Base-by-base conservation (phyloP, 1,139 yeast genomes). In the Scheffersomyces parashehatae region DNA sequence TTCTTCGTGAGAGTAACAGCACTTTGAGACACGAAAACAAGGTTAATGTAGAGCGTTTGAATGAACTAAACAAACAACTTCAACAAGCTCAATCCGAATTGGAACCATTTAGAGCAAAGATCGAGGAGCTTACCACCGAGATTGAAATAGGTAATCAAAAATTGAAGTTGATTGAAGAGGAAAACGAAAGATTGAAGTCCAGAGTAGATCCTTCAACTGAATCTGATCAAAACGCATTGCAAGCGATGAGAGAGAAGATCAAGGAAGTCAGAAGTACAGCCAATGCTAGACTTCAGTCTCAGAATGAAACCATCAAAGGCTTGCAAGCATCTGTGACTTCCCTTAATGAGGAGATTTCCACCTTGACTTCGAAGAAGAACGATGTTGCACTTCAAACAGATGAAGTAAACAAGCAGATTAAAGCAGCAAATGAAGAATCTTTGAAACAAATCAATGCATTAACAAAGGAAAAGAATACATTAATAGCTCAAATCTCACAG, bases 1-100 rank as follows among this genome's bases (percentile, higher is more conserved):
- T 87, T 33, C 68, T 88, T 47, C 79, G 88, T 46, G 96, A 89
- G 56, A 85, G 90, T 55, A 88, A 88, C 56, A 68, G 75, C 12
- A 76, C 85, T 7, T 72, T 89, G 48, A 77, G 95, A 47, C 69
- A 73, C 38, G 91, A 87, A 49, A 62, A 68, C 38, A 55, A 58
- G 13, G 46, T 47, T 10, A 62, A 61, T 36, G 44, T 56, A 16
- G 55, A 57, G 30, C 62, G 56, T 29, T 54, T 71, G 29, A 46
- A 48, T 33, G 51, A 50, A 8, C 57, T 70, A 42, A 60, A 63
- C 40, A 47, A 41, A 1, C 62, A 62, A 37, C 44, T 65, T 12
- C 49, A 53, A 9, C 34, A 43, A 2, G 36, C 56, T 4, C 41
- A 53, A 5, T 38, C 46, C 4, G 58, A 62, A 40, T 38, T 64